These are phyloP conservation scores for Porogramme epimiltina DNA, from an alignment of 1,284 basidiomycete genomes.

Conservation along the genomic window DNA sequence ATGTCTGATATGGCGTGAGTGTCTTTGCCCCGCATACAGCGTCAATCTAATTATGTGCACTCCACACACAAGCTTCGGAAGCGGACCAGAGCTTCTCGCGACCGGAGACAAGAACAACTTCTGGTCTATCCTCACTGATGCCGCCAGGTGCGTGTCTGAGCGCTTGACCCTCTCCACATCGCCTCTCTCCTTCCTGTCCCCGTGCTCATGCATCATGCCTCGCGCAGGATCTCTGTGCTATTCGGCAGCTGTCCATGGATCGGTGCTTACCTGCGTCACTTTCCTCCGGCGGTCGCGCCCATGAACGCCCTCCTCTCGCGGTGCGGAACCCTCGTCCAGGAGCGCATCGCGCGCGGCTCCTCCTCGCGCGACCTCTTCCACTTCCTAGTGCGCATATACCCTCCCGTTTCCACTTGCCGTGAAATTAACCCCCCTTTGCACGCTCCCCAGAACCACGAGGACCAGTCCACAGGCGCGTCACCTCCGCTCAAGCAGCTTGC, in stretches of 20 bases:
- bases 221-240: not conserved
- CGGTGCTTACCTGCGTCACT: not conserved
- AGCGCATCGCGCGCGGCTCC: slow-evolving; percentile 14
- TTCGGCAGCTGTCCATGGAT: slow-evolving; percentile 1
- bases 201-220: not conserved
- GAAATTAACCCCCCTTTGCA: not conserved
- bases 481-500: slow-evolving; percentile 14
- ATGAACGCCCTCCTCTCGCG: slow-evolving; percentile 4
- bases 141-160: not conserved
- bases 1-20: slow-evolving; percentile 6
- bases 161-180: too few relatives aligned
- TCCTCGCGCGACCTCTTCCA: slow-evolving; percentile 23
- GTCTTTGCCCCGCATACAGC: too few relatives aligned
- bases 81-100: not conserved
- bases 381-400: slow-evolving; percentile 11
- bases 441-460: slow-evolving; percentile 21
- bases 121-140: not conserved
- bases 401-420: too few relatives aligned
- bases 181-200: too few relatives aligned
- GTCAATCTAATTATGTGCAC: too few relatives aligned
- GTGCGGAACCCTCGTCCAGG: slow-evolving; percentile 4
- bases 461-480: slow-evolving; percentile 8
- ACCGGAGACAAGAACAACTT: not conserved
- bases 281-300: slow-evolving; percentile 5
- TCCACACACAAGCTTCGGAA: too few relatives aligned